Base-by-base conservation (phyloP, 371 early-diverging fungal genomes). In the Syncephalastrum sp. region DNA sequence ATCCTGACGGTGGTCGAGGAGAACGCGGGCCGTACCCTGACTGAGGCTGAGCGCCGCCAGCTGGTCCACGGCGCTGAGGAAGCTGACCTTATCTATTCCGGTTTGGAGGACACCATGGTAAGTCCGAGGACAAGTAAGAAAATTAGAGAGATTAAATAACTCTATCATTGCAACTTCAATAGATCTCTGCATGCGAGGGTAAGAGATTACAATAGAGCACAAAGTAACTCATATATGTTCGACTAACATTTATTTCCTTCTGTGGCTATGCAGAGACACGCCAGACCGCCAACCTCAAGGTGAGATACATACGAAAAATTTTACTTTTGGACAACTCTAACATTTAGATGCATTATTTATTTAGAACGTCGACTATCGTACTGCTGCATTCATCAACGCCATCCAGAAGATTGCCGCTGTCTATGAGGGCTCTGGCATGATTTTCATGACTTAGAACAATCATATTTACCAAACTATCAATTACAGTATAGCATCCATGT, bases 21-120 rank as follows among this genome's bases (percentile, higher is more conserved):
- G 57, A 88, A 87, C 55, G 91, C 90, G 8, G 66, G 61, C 15
- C 82, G 88, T 19, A 70, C 72, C 45, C 72, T 91, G 56, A 86
- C 87, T 14, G 89, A 88, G 47, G 79, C 82, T 53, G 93, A 92
- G 66, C 86, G 92, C 25, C 81, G 87, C 58, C 82, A 87, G 51
- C 81, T 93, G 50, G 86, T 91, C 45, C 90, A 91, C 61, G 94
- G 94, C 60, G 94, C 94, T 38, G 92, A 93, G 68, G 94, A 94
- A 77, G 90, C 90, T 44, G 92, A 94, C 68, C 81, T 94, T 21
- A 92, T 94, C 25, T 94, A 92, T 79, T 90, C 91, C 56, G 94
- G 94, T 45, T 75, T 94, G 23, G 94, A 94, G 60, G 94, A 93
- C 65, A 92, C 94, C 55, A 93, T 94, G 92, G 86, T 88, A 42